phyloP scores from a whole-genome alignment of 176 grass and related monocot genomes.

The Oryza meridionalis region DNA sequence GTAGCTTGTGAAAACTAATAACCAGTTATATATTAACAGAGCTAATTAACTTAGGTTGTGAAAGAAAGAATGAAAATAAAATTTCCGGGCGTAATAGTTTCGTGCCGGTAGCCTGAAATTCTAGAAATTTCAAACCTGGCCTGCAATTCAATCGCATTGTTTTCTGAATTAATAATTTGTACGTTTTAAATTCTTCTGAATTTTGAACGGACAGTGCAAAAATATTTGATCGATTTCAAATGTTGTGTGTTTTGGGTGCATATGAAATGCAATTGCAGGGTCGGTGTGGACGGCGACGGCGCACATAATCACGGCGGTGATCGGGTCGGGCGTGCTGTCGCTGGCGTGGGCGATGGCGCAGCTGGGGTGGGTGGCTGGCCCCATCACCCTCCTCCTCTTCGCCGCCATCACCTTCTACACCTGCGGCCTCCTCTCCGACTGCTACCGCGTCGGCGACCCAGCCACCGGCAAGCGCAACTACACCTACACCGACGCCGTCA shows the following conservation, averaged over 20 bases:
- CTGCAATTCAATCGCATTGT: too few species aligned
- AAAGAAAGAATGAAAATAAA: too few species aligned
- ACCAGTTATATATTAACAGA: too few species aligned
- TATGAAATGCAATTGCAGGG: slow-evolving; percentile 51
- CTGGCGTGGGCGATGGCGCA: slow-evolving; percentile 84
- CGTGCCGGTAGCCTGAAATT: too few species aligned
- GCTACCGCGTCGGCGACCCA: too few species aligned
- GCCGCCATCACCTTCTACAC: slow-evolving; percentile 81
- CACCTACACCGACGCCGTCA: slow-evolving; percentile 76
- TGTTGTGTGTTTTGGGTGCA: background rate
- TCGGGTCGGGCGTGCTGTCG: slow-evolving; percentile 82
- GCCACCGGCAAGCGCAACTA: slow-evolving; percentile 69
- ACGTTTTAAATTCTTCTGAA: background rate
- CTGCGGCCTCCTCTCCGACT: slow-evolving; percentile 65
- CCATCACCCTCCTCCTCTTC: slow-evolving; percentile 54
- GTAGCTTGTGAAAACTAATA: too few species aligned
- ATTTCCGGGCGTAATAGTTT: too few species aligned
- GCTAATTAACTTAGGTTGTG: too few species aligned
- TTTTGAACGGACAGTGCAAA: background rate
- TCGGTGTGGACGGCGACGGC: slow-evolving; percentile 80
- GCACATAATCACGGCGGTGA: slow-evolving; percentile 83
- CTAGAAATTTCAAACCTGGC: too few species aligned
- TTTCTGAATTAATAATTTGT: background rate
- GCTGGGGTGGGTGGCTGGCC: slow-evolving; percentile 72
- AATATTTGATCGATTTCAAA: too few species aligned